These are phyloP conservation scores for Barnettozyma californica DNA, from an alignment of 805 yeast genomes.

Conservation along the genomic window DNA sequence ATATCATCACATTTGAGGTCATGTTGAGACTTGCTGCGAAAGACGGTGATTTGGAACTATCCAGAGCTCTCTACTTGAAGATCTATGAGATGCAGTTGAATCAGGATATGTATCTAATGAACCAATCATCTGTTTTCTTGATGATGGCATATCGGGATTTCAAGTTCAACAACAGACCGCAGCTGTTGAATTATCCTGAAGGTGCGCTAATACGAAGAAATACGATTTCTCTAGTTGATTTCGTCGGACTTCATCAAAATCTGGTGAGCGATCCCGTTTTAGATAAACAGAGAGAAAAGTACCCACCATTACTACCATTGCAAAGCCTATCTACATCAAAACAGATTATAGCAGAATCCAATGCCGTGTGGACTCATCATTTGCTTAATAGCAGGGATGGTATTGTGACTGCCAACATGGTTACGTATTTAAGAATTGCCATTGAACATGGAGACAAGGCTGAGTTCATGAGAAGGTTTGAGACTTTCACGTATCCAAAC, in stretches of 20 bases:
- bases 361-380: conserved; percentile 66
- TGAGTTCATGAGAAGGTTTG: conserved; percentile 32
- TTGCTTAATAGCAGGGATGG: conserved; percentile 38
- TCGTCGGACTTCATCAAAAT: conserved; percentile 24
- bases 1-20: conserved; percentile 47
- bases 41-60: conserved; percentile 71
- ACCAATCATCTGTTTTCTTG: conserved; percentile 29
- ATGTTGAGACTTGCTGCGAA: conserved; percentile 73
- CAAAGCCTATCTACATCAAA: conserved; percentile 33
- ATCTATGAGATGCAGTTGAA: conserved; percentile 32
- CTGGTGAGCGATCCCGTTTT: conserved; percentile 12
- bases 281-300: conserved; percentile 15
- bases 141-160: conserved; percentile 45
- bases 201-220: conserved; percentile 45
- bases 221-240: conserved; percentile 38
- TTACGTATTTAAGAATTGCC: conserved; percentile 47
- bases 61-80: conserved; percentile 60
- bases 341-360: conserved; percentile 63
- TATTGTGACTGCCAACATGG: conserved; percentile 39
- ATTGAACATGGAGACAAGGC: conserved; percentile 31
- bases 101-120: neutral
- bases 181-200: conserved; percentile 36
- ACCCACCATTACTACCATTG: conserved; percentile 70
- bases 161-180: conserved; percentile 27
- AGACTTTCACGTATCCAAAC: conserved; percentile 31